Evolutionary conservation across 1,284 basidiomycete species (phyloP).

Genomic region (Hymenochaete sp.): DNA sequence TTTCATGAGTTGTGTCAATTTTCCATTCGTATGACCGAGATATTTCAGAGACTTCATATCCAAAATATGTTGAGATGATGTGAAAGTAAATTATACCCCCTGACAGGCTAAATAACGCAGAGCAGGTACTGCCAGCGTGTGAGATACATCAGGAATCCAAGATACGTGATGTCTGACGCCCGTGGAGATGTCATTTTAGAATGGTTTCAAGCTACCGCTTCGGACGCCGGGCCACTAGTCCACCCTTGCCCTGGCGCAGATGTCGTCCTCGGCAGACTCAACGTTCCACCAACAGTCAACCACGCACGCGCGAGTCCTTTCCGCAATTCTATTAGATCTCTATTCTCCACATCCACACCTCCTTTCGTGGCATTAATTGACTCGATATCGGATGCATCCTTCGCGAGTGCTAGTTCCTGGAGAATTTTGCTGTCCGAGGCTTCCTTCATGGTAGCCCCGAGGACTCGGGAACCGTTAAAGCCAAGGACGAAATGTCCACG

Average conservation of each 20-base stretch:
- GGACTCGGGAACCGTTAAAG: slow-evolving; percentile 5
- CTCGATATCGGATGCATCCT: not conserved
- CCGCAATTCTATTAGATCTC: not conserved
- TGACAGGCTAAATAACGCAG: no score
- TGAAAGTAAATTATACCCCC: no score
- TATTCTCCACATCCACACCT: not conserved
- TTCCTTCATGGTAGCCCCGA: not conserved
- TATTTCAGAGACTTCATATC: no score
- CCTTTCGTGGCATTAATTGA: not conserved
- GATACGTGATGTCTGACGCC: no score
- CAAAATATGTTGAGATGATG: no score
- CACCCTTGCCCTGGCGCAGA: not conserved
- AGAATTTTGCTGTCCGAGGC: not conserved
- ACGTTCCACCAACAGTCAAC: slow-evolving; percentile 1
- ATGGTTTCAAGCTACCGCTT: not conserved
- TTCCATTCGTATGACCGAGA: no score
- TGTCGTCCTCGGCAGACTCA: not conserved
- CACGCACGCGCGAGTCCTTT: slow-evolving; percentile 3
- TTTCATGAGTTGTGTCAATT: no score
- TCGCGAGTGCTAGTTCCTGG: not conserved
- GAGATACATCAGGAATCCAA: no score
- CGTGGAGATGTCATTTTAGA: no score
- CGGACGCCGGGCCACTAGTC: slow-evolving; percentile 11
- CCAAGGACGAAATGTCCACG: slow-evolving; percentile 10
- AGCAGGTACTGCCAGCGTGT: no score